phyloP scores from a whole-genome alignment of 2,329 filamentous ascomycete species.

The Pseudocercospora fijiensis region DNA sequence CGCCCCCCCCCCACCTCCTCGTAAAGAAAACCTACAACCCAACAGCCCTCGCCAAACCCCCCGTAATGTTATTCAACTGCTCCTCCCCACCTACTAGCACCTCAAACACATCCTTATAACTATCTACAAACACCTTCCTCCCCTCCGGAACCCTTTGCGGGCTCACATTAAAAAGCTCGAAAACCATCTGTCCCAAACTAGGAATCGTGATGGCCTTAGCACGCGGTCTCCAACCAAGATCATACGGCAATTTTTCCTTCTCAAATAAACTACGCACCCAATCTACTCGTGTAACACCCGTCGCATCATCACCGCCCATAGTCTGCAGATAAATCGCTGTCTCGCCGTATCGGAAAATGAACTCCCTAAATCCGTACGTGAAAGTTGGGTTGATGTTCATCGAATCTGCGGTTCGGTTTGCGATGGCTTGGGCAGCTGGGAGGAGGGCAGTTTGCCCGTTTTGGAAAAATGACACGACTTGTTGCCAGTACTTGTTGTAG shows the following conservation, averaged over 20 bases:
- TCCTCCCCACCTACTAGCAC: conserved; percentile 28
- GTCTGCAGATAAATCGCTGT: conserved; percentile 41
- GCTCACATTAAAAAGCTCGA: conserved; percentile 27
- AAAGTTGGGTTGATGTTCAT: conserved; percentile 28
- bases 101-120: conserved; percentile 32
- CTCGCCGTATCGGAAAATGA: conserved; percentile 40
- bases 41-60: conserved; percentile 27
- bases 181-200: conserved; percentile 29
- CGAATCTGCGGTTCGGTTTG: too few relatives aligned
- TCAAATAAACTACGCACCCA: conserved; percentile 41
- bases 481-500: too few relatives aligned
- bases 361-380: conserved; percentile 37
- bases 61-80: conserved; percentile 30
- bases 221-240: conserved; percentile 38
- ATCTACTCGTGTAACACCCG: conserved; percentile 37
- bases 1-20: too few relatives aligned
- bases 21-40: conserved; percentile 30
- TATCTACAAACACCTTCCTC: conserved; percentile 24
- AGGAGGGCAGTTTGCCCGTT: conserved; percentile 10
- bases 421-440: background rate
- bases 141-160: conserved; percentile 28
- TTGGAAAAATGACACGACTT: too few relatives aligned
- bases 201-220: conserved; percentile 28
- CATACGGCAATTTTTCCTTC: conserved; percentile 40
- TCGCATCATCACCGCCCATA: conserved; percentile 37